Percentiles rank a stretch among this genome's conserved stretches.
Conservation (phyloP, 805 yeast genomes). For the Priceomyces haplophilus region DNA sequence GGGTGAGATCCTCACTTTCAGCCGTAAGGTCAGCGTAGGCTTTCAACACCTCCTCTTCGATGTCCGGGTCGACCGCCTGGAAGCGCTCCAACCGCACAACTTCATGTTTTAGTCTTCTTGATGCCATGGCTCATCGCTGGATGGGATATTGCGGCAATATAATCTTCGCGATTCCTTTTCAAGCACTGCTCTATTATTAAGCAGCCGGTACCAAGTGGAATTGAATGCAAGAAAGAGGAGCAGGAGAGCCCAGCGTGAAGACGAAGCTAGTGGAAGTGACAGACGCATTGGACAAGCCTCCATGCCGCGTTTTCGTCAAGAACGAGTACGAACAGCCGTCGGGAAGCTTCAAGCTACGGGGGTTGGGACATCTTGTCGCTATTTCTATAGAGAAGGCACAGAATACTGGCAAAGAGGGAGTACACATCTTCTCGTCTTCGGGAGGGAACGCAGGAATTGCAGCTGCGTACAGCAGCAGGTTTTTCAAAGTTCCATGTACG, state of each 20-base stretch:
- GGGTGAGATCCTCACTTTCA: conserved; percentile 24
- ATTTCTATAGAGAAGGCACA: conserved; percentile 27
- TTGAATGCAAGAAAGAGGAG: no score
- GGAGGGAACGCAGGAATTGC: conserved; percentile 39
- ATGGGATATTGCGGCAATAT: background rate
- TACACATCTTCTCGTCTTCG: conserved; percentile 26
- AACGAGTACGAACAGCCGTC: conserved; percentile 54
- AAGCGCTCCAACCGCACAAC: conserved; percentile 11
- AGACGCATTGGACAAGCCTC: conserved; percentile 20
- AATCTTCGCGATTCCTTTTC: no score
- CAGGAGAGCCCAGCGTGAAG: conserved; percentile 4
- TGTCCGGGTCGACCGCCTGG: conserved; percentile 14
- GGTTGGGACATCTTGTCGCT: conserved; percentile 48
- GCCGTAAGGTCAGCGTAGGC: conserved; percentile 24
- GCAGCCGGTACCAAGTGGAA: no score
- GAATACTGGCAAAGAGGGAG: conserved; percentile 11
- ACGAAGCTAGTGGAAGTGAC: conserved; percentile 37
- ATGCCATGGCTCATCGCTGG: conserved; percentile 1
- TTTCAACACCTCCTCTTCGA: conserved; percentile 37
- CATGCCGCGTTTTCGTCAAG: conserved; percentile 43
- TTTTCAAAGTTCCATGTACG: conserved; percentile 22
- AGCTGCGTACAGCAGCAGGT: conserved; percentile 26
- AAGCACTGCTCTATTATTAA: background rate
- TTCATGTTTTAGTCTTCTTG: conserved; percentile 8
- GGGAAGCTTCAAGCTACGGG: conserved; percentile 57